Evolutionary conservation across 352 stramenopile genomes (phyloP).

Genomic region (Phytophthora rubi): DNA sequence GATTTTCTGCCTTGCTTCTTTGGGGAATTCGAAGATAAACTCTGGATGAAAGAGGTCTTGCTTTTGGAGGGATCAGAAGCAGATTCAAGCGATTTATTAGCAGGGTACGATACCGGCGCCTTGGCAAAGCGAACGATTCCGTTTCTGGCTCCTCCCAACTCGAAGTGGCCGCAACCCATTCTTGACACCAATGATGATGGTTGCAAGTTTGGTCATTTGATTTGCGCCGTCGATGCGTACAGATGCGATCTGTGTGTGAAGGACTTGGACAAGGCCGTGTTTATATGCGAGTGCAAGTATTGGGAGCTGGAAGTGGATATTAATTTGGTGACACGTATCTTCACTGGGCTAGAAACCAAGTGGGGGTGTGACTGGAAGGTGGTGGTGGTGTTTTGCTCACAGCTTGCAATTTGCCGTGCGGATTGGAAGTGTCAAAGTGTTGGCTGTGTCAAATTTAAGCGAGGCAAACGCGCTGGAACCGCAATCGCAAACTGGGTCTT

Average conservation of each 20-base stretch:
- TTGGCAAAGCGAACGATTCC: neutral
- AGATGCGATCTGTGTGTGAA: slow-evolving; percentile 2
- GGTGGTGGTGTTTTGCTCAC: neutral
- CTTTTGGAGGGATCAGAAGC: neutral
- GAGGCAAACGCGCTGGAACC: neutral
- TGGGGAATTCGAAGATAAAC: slow-evolving; percentile 14
- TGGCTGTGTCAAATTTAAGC: neutral
- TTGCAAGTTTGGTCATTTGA: slow-evolving; percentile 23
- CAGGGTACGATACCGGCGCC: neutral
- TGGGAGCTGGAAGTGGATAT: neutral
- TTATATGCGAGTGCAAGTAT: slow-evolving; percentile 26
- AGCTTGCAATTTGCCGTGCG: neutral
- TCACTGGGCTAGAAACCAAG: neutral
- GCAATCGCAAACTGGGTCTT: neutral
- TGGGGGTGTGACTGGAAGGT: neutral
- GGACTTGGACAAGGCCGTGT: neutral
- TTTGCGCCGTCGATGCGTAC: neutral
- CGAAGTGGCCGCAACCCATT: slow-evolving; percentile 15
- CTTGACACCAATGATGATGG: slow-evolving; percentile 1
- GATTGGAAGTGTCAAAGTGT: neutral
- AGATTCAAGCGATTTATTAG: neutral
- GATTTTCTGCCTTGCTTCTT: slow-evolving; percentile 31
- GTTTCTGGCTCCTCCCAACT: slow-evolving; percentile 24
- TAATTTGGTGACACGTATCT: neutral
- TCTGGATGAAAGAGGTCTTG: neutral